Evolutionary conservation across 1,139 yeast genomes (phyloP).

Genomic region (Diutina ranongensis): DNA sequence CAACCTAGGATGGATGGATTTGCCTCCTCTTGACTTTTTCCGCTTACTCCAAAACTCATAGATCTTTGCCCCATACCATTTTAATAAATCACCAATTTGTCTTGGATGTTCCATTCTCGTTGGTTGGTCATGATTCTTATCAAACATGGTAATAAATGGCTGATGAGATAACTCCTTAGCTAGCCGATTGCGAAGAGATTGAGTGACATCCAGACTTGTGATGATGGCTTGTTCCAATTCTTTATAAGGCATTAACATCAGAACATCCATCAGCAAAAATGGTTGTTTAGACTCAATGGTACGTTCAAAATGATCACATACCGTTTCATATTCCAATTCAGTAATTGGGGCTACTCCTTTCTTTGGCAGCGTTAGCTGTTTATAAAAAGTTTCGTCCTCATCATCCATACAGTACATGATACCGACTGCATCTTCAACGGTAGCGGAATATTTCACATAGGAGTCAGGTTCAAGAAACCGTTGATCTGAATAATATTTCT

Average conservation of each 20-base stretch:
- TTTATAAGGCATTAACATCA: conserved; percentile 56
- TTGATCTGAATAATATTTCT: conserved; percentile 52
- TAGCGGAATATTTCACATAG: conserved; percentile 83
- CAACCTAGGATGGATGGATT: conserved; percentile 58
- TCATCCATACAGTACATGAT: conserved; percentile 88
- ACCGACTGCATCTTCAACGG: conserved; percentile 89
- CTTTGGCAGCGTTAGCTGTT: conserved; percentile 15
- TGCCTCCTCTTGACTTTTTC: conserved; percentile 61
- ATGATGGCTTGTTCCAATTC: conserved; percentile 30
- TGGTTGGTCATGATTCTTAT: conserved; percentile 25
- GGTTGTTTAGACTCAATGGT: conserved; percentile 78
- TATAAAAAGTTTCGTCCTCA: conserved; percentile 60
- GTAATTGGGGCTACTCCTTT: conserved; percentile 12
- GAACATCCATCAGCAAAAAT: conserved; percentile 74
- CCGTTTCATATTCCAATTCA: conserved; percentile 78
- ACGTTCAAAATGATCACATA: conserved; percentile 66
- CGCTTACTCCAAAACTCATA: conserved; percentile 79
- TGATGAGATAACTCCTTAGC: conserved; percentile 28
- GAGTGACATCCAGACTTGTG: conserved; percentile 16
- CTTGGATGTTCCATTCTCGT: conserved; percentile 17
- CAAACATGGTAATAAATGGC: conserved; percentile 38
- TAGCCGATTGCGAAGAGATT: conserved; percentile 27
- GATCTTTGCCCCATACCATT: conserved; percentile 51
- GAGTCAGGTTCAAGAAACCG: conserved; percentile 62
- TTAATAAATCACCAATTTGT: conserved; percentile 41